Conservation (phyloP, 2,329 filamentous ascomycete species). For the Triangularia setosa region DNA sequence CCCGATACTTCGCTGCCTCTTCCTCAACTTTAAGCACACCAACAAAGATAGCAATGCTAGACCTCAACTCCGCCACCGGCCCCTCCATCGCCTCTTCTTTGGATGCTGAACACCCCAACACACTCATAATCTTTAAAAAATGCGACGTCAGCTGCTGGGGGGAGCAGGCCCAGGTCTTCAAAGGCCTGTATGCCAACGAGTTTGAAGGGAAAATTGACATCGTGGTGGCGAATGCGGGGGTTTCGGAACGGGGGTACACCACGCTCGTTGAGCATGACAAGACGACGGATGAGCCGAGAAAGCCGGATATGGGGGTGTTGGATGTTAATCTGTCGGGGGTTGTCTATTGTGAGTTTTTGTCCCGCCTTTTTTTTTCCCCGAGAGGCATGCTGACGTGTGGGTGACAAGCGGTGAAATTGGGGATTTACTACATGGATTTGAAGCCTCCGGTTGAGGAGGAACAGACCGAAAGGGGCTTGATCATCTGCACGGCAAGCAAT, state of each 20-base stretch:
- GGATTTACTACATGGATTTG: constrained; percentile 47
- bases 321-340: constrained; percentile 38
- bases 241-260: constrained; percentile 39
- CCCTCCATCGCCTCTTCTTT: constrained; percentile 25
- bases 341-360: constrained; percentile 39
- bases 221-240: constrained; percentile 48
- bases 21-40: not conserved
- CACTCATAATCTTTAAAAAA: constrained; percentile 29
- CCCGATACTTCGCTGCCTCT: constrained; percentile 19
- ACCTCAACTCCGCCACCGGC: constrained; percentile 16
- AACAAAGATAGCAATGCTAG: constrained; percentile 22
- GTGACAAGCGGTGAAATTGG: constrained; percentile 49
- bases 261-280: constrained; percentile 26
- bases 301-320: constrained; percentile 31
- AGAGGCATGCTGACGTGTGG: not conserved
- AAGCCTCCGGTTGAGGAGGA: constrained; percentile 30
- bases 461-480: constrained; percentile 38
- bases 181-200: constrained; percentile 24
- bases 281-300: constrained; percentile 29
- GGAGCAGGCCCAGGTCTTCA: constrained; percentile 31
- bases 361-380: not conserved
- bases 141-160: constrained; percentile 38
- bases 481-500: constrained; percentile 52
- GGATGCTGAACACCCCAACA: constrained; percentile 25
- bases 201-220: constrained; percentile 36